Evolutionary conservation across 1,139 yeast species (phyloP).

Genomic region (Ashbya aceris): DNA sequence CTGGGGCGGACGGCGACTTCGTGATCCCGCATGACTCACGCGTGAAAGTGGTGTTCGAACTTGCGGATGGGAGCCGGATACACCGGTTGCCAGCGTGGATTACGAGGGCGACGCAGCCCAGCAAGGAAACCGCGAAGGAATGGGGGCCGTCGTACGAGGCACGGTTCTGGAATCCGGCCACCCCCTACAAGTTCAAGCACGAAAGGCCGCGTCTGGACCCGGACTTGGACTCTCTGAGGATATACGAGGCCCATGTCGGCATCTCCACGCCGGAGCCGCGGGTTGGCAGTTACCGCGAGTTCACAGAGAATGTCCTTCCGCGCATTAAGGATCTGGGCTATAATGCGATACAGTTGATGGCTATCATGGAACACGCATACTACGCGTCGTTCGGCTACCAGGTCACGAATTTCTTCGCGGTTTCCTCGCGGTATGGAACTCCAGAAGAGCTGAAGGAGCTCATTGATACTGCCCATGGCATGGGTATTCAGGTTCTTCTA

Average conservation of each 20-base stretch:
- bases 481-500: conserved; percentile 77
- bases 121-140: conserved; percentile 36
- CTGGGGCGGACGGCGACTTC: conserved; percentile 40
- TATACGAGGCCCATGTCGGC: conserved; percentile 95
- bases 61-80: conserved; percentile 59
- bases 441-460: conserved; percentile 91
- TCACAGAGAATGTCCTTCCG: conserved; percentile 75
- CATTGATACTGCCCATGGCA: conserved; percentile 81
- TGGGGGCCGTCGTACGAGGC: conserved; percentile 66
- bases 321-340: conserved; percentile 76
- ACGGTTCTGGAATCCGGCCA: conserved; percentile 81
- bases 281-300: conserved; percentile 77
- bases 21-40: conserved; percentile 76
- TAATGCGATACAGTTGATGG: conserved; percentile 92
- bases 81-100: conserved; percentile 90
- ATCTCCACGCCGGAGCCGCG: conserved; percentile 86
- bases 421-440: conserved; percentile 81
- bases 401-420: conserved; percentile 85
- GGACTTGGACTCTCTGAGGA: conserved; percentile 50
- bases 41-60: conserved; percentile 61
- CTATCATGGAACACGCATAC: conserved; percentile 97
- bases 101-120: conserved; percentile 67
- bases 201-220: conserved; percentile 44
- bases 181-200: conserved; percentile 52
- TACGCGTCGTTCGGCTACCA: conserved; percentile 97